Base-by-base conservation (phyloP, 2,329 filamentous ascomycete genomes). In the Ambrosiella cleistominuta region DNA sequence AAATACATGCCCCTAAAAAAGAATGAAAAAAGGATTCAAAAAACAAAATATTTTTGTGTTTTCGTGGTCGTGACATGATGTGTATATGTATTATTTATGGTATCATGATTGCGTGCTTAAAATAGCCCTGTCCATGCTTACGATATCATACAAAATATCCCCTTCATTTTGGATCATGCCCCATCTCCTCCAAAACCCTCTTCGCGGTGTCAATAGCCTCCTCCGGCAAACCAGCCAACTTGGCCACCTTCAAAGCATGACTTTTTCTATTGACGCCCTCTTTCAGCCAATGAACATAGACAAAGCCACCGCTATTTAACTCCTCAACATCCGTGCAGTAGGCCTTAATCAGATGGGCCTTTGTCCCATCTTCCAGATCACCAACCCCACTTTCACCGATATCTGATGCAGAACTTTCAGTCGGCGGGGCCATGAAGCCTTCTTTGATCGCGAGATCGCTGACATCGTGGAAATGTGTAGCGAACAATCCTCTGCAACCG, bases 201-300 rank as follows among this genome's bases (percentile, higher is more conserved):
- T 70, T 73, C 5, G 91, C 90, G 62, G 88, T 73, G 19, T 73
- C 70, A 57, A 96, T 80, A 2, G 85, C 87, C 50, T 76, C 73
- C 61, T 83, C 80, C 0, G 90, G 90, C 64, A 96, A 65, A 1
- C 88, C 90, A 5, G 93, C 94, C 63, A 97, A 72, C 62, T 78
- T 78, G 1, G 93, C 93, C n/a, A 98, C 93, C 67, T 96, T 97
- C 61, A 98, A 73, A 15, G 94, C 93, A 71, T 98, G 93, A 62
- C 88, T 94, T 63, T 85, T 75, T 56, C 82, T 79, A 69, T 97
- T 98, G 59, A 95, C 80, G 0, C 93, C 93, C 67, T 77, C 81
- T 57, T 80, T 79, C 69, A 98, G 70, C 63, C 78, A 85, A 71
- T 98, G 90, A 58, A 94, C 77, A 71, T 95, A 98, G 47, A 85